Conservation (phyloP, 1,139 yeast species). For the Eremothecium coryli region DNA sequence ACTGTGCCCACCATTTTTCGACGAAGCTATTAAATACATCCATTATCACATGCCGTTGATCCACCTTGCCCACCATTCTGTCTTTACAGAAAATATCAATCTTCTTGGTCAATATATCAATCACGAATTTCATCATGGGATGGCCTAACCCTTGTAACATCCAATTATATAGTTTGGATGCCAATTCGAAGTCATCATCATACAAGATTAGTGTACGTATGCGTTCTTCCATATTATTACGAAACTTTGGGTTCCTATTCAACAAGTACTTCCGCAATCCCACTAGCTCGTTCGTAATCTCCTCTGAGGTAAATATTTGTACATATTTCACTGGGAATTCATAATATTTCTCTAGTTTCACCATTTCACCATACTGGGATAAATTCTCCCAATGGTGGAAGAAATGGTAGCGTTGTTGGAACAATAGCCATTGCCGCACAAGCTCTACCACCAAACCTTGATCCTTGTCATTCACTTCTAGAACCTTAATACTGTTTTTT, state of each 20-base stretch:
- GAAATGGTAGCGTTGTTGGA: conserved; percentile 19
- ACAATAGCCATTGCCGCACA: conserved; percentile 16
- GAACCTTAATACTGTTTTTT: conserved; percentile 17
- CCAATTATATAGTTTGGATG: conserved; percentile 21
- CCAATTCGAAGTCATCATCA: conserved; percentile 25
- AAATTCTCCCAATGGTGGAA: conserved; percentile 13
- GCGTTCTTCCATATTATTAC: conserved; percentile 10
- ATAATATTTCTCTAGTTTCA: conserved; percentile 19
- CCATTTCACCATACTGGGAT: conserved; percentile 17
- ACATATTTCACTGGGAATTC: conserved; percentile 21
- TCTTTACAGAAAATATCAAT: conserved; percentile 34
- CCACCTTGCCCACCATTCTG: conserved; percentile 37
- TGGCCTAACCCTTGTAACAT: conserved; percentile 15
- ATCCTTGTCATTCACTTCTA: conserved; percentile 10
- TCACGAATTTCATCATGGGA: conserved; percentile 11
- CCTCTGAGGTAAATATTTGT: conserved; percentile 11
- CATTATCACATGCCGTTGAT: conserved; percentile 33
- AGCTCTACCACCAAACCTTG: conserved; percentile 9
- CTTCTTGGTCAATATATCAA: conserved; percentile 33
- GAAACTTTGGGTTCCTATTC: conserved; percentile 16
- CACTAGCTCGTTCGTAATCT: conserved; percentile 17
- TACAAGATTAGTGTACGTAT: conserved; percentile 14
- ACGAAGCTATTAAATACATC: conserved; percentile 23
- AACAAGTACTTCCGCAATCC: conserved; percentile 23
- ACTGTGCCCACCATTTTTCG: conserved; percentile 20